These are phyloP conservation scores for Filobasidium wieringae DNA, from an alignment of 768 basidiomycete species.

Conservation along the genomic window DNA sequence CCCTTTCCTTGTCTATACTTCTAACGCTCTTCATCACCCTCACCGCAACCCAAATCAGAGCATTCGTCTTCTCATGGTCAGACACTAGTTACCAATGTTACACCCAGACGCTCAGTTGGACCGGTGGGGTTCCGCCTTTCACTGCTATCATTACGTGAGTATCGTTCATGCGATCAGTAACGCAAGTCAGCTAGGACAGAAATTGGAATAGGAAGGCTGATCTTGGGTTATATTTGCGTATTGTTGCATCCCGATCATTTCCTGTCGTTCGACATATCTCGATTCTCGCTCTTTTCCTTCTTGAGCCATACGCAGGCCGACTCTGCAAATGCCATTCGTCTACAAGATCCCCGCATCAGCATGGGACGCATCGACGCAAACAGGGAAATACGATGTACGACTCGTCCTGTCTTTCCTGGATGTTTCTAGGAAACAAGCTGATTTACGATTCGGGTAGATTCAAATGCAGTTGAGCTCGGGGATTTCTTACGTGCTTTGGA, in stretches of 20 bases:
- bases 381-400: slow-evolving; percentile 8
- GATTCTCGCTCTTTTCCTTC: neutral
- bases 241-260: too few relatives aligned
- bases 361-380: neutral
- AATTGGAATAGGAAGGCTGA: too few relatives aligned
- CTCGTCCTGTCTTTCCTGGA: neutral
- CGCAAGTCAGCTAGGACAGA: too few relatives aligned
- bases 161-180: too few relatives aligned
- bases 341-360: slow-evolving; percentile 10
- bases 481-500: slow-evolving; percentile 8
- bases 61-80: slow-evolving; percentile 10
- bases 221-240: too few relatives aligned
- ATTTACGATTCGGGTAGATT: neutral
- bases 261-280: too few relatives aligned
- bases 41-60: neutral
- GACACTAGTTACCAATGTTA: slow-evolving; percentile 10
- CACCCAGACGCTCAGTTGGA: slow-evolving; percentile 7
- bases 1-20: too few relatives aligned
- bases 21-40: neutral
- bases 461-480: slow-evolving; percentile 11
- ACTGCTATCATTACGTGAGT: slow-evolving; percentile 14
- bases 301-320: slow-evolving; percentile 1
- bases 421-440: neutral
- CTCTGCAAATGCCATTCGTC: slow-evolving; percentile 13
- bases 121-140: slow-evolving; percentile 9